These are phyloP conservation scores for Aspergillus quadricinctus DNA, from an alignment of 2,329 filamentous ascomycete species.

Conservation along the genomic window DNA sequence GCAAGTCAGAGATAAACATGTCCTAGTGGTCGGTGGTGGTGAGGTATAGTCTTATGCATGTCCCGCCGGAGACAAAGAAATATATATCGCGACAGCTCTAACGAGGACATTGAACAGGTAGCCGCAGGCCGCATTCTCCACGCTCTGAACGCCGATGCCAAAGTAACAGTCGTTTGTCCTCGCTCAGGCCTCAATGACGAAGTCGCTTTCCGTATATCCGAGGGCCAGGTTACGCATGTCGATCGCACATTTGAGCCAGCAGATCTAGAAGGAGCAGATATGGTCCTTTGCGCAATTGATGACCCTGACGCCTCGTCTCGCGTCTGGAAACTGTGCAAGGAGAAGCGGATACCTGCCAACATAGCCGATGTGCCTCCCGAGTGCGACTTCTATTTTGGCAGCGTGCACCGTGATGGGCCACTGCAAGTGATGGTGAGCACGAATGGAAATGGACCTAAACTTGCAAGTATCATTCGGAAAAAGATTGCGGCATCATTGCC, in stretches of 20 bases:
- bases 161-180: slow-evolving; percentile 81
- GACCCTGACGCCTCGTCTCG: slow-evolving; percentile 84
- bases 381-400: slow-evolving; percentile 98
- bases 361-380: slow-evolving; percentile 95
- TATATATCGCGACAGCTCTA: slow-evolving; percentile 12
- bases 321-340: slow-evolving; percentile 92
- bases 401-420: slow-evolving; percentile 88
- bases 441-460: slow-evolving; percentile 88
- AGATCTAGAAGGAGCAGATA: slow-evolving; percentile 77
- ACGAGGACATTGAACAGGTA: slow-evolving; percentile 57
- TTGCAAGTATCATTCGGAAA: slow-evolving; percentile 80
- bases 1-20: slow-evolving; percentile 84
- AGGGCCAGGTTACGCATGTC: slow-evolving; percentile 71
- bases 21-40: slow-evolving; percentile 91
- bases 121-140: slow-evolving; percentile 91
- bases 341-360: slow-evolving; percentile 78
- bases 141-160: slow-evolving; percentile 90
- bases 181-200: slow-evolving; percentile 77
- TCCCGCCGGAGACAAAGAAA: background rate
- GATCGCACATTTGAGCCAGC: slow-evolving; percentile 78
- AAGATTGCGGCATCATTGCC: slow-evolving; percentile 76
- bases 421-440: slow-evolving; percentile 98
- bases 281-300: slow-evolving; percentile 92
- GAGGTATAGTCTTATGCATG: slow-evolving; percentile 58
- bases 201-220: slow-evolving; percentile 73